A percentile compares a stretch with the other conserved stretches of the same genome.
Evolutionary conservation across 1,284 basidiomycete species (phyloP).

Genomic region (Sanghuangporus baumii): DNA sequence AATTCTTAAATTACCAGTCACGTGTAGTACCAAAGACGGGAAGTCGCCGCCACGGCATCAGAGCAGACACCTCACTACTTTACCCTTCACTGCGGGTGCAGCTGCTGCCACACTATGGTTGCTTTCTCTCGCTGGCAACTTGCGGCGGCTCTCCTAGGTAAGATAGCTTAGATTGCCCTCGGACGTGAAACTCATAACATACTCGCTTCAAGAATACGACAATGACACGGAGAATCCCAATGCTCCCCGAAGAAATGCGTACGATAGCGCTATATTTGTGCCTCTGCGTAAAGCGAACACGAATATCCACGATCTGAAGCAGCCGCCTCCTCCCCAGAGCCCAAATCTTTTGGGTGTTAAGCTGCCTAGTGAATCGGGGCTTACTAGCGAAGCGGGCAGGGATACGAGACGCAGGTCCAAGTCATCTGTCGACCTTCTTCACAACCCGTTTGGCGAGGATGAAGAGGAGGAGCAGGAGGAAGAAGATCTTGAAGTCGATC

Average conservation of each 20-base stretch:
- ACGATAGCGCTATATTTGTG: constrained; percentile 78
- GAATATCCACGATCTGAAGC: constrained; percentile 31
- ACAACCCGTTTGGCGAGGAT: constrained; percentile 65
- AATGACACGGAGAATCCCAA: constrained; percentile 66
- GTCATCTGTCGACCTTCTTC: constrained; percentile 54
- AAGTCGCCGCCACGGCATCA: not conserved
- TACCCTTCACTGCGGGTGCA: not conserved
- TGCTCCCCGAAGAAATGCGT: constrained; percentile 54
- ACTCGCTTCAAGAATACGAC: constrained; percentile 59
- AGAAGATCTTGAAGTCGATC: constrained; percentile 64
- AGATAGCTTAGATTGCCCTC: constrained; percentile 18
- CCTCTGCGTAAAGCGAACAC: constrained; percentile 53
- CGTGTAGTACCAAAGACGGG: too few species aligned
- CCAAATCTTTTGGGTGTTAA: constrained; percentile 63
- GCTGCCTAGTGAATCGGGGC: constrained; percentile 52
- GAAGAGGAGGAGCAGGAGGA: constrained; percentile 44
- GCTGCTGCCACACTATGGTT: not conserved
- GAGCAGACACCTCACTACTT: not conserved
- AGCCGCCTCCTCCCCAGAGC: constrained; percentile 38
- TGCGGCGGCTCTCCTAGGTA: constrained; percentile 74
- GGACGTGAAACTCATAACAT: not conserved
- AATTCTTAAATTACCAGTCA: not conserved
- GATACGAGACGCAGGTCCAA: constrained; percentile 31
- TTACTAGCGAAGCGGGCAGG: constrained; percentile 40
- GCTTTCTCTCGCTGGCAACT: constrained; percentile 74